Evolutionary conservation across 306 rosid species (phyloP).

Genomic region (Lablab purpureus): DNA sequence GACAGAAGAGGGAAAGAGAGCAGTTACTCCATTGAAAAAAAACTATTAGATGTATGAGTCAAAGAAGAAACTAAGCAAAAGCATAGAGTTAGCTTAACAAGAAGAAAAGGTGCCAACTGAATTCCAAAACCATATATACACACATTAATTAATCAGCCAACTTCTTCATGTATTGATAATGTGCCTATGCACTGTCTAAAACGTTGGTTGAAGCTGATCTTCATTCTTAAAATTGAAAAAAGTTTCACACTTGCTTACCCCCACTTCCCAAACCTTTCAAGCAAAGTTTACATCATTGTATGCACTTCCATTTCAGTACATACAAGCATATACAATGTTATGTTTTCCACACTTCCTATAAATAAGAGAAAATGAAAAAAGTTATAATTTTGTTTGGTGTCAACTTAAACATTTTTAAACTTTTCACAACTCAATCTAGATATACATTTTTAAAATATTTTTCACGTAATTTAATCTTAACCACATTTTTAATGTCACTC

Average conservation of each 20-base stretch:
- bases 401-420: too few relatives aligned
- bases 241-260: slow-evolving; percentile 24
- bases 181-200: neutral
- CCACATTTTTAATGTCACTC: too few relatives aligned
- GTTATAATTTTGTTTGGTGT: too few relatives aligned
- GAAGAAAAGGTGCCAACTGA: slow-evolving; percentile 32
- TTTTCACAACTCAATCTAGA: too few relatives aligned
- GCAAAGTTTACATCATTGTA: slow-evolving; percentile 65
- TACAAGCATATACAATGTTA: neutral
- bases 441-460: too few relatives aligned
- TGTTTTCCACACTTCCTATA: neutral
- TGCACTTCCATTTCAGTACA: neutral
- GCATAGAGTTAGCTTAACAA: slow-evolving; percentile 39
- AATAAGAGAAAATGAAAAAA: too few relatives aligned
- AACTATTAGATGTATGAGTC: neutral
- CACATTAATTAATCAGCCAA: slow-evolving; percentile 32
- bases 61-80: slow-evolving; percentile 36
- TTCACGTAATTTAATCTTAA: too few relatives aligned
- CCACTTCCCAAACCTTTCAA: slow-evolving; percentile 56
- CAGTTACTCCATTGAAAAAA: slow-evolving; percentile 16
- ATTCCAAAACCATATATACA: slow-evolving; percentile 10
- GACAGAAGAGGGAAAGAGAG: slow-evolving; percentile 7
- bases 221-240: slow-evolving; percentile 38
- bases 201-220: slow-evolving; percentile 39
- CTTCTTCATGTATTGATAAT: neutral